Base-by-base conservation (phyloP, 371 early-diverging fungal genomes). In the Rhizopus microsporus region DNA sequence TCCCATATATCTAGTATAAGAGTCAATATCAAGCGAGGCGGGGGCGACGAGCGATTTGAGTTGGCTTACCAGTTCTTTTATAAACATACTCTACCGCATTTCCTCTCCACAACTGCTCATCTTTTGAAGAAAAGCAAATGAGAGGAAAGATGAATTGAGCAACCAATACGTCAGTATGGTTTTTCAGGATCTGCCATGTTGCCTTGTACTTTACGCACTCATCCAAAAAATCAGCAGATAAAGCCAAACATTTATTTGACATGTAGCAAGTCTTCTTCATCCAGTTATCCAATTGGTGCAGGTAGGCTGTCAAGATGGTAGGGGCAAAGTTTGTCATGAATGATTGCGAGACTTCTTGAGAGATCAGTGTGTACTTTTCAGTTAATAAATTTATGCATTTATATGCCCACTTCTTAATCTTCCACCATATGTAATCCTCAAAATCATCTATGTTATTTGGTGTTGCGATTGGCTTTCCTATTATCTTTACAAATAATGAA, bases 331-430 rank as follows among this genome's bases (percentile, higher is more conserved):
- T 87, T 17, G 81, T 71, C 17, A 88, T 79, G 60, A 95, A 97
- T 39, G 74, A 65, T 51, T 85, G 85, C 29, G 94, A 85, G 69
- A 97, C 95, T 3, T 74, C 64, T n/a, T 59, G 73, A 67, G 92
- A 88, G 67, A 87, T 81, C 47, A 68, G 72, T 4, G 82, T 69
- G 60, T 92, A 93, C 60, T 89, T 87, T 49, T 46, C 62, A 57
- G 93, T 92, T 15, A 94, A 79, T n/a, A 81, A 83, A 74, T 94
- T 91, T 57, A 96, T 66, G 74, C 89, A 89, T 42, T 86, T 83
- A 61, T 86, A 88, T 4, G 96, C 92, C 96, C 98, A 96, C 58
- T 96, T 94, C 74, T 94, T 94, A 38, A 90, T 91, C 79, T 93
- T 93, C 90, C 91, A 93, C 87, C 89, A 93, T 15, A 87, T 84